phyloP scores from a whole-genome alignment of 2,329 filamentous ascomycete genomes.

The Penicillium olsonii region DNA sequence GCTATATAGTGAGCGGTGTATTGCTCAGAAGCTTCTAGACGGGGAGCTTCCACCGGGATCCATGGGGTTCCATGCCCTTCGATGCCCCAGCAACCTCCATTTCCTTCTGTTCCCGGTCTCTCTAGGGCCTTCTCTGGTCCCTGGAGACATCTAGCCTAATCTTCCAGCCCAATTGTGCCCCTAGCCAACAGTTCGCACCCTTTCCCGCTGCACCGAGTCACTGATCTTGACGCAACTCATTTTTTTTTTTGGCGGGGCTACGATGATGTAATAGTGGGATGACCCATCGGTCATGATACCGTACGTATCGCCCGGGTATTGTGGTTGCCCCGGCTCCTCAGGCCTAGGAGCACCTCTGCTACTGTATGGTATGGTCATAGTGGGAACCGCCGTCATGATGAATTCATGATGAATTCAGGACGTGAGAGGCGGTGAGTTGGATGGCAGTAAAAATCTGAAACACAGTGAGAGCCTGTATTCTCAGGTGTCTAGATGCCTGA shows the following conservation, averaged over 20 bases:
- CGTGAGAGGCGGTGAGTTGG: no score
- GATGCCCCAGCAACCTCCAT: constrained; percentile 23
- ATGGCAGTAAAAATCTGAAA: no score
- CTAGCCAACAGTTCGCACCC: no score
- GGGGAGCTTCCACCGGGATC: constrained; percentile 39
- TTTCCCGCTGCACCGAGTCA: no score
- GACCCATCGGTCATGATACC: background rate
- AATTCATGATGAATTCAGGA: constrained; percentile 19
- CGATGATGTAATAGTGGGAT: constrained; percentile 29
- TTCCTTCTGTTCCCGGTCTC: constrained; percentile 5
- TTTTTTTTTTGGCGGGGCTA: constrained; percentile 24
- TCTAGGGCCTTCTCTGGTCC: constrained; percentile 11
- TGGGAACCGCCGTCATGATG: constrained; percentile 18
- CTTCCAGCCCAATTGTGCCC: no score
- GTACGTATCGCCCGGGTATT: constrained; percentile 1
- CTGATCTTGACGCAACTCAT: no score
- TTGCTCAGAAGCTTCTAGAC: constrained; percentile 46
- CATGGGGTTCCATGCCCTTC: constrained; percentile 38
- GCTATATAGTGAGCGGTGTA: constrained; percentile 47
- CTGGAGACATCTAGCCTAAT: no score
- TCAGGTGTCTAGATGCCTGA: no score
- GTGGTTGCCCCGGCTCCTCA: background rate
- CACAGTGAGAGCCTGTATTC: no score
- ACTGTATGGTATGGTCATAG: constrained; percentile 8
- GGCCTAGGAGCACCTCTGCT: no score